phyloP scores from a whole-genome alignment of 306 rosid genomes.

The Alnus rubra region DNA sequence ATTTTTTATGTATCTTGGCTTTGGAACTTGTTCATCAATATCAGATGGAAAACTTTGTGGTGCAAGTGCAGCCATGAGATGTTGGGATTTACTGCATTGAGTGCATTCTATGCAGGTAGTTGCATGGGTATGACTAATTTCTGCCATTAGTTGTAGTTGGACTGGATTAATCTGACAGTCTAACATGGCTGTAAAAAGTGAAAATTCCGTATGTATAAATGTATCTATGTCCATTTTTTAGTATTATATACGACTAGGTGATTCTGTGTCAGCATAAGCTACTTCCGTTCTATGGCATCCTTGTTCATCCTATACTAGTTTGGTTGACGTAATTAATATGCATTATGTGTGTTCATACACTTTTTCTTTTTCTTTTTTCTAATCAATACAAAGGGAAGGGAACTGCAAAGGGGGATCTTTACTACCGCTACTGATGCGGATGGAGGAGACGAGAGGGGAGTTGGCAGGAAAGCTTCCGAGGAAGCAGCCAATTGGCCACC shows the following conservation, averaged over 20 bases:
- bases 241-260: background rate
- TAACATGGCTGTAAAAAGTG: background rate
- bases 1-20: too few species aligned
- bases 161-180: background rate
- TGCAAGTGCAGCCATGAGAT: background rate
- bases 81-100: background rate
- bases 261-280: too few species aligned
- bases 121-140: background rate
- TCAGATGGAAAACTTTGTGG: background rate
- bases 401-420: too few species aligned
- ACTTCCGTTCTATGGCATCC: too few species aligned
- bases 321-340: background rate
- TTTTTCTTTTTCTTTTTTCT: too few species aligned
- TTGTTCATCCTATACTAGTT: too few species aligned
- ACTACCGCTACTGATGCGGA: too few species aligned
- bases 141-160: background rate
- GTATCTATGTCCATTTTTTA: background rate
- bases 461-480: too few species aligned
- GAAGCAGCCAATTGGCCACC: too few species aligned
- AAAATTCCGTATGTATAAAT: background rate
- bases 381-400: too few species aligned
- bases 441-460: too few species aligned
- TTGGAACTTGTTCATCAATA: too few species aligned
- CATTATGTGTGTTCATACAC: background rate
- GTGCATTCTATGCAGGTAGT: background rate